Base-by-base conservation (phyloP, 2,329 filamentous ascomycete genomes). In the Pseudogymnoascus sp. region DNA sequence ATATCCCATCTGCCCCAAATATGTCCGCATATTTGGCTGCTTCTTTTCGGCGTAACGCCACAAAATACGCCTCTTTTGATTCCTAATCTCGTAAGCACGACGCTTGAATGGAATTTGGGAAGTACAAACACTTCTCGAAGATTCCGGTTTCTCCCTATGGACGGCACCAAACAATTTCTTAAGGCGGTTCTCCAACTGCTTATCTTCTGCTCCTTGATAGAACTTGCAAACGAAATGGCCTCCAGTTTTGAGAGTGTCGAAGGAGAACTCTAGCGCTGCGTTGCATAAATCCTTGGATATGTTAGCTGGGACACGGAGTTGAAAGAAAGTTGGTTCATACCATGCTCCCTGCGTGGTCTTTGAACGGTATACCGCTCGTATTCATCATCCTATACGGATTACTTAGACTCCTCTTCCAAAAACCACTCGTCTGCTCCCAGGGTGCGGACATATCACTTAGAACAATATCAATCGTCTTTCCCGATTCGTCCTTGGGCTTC, bases 371-470 rank as follows among this genome's bases (percentile, higher is more conserved):
- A 61, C 94, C 94, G 76, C 89, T 96, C 69, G 93, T 97, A 76
- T 99, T 99, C 91, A 97, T 96, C 88, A 99, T 88, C 94, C 94
- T 99, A 85, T 95, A 94, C 66, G 91, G 91, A 84, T 94, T 89
- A 93, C 87, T 96, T 84, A 97, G 82, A 79, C 87, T 96, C 78
- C 85, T 91, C 79, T 89, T 87, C 78, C 84, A 87, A 78, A 89
- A 91, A 71, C 87, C 88, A 70, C 81, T 80, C 60, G 83, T 89
- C 78, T 90, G 89, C 70, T 85, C 81, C 91, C 91, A 97, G 88
- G 94, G 92, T 81, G 82, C 93, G 84, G 87, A 99, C 94, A 99
- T 99, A 83, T 99, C 94, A 85, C 91, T 96, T 72, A 99, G 79
- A 72, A 99, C 90, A 71, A 99, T 84, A 77, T 97, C 90, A 66